Conservation (phyloP, 2,329 filamentous ascomycete species). For the Calonectria pseudoreteaudii region DNA sequence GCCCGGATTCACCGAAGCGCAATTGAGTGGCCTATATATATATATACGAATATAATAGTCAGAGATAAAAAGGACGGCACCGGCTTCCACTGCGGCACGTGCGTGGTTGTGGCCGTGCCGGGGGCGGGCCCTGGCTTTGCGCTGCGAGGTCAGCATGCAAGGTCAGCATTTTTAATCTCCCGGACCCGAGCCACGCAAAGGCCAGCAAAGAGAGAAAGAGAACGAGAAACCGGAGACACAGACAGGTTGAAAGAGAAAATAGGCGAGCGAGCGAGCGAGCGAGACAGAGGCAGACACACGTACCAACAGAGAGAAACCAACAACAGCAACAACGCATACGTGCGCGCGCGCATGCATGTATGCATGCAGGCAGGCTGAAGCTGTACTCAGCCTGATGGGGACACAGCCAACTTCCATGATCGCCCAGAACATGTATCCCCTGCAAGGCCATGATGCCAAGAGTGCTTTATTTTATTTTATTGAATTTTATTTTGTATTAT, state of each 20-base stretch:
- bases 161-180: constrained; percentile 9
- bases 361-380: neutral
- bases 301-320: neutral
- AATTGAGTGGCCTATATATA: neutral
- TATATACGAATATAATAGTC: neutral
- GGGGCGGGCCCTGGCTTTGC: neutral
- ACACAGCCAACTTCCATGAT: neutral
- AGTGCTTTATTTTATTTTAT: neutral
- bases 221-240: neutral
- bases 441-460: neutral
- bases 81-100: neutral
- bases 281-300: neutral
- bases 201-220: neutral
- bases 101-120: neutral
- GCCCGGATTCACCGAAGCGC: neutral
- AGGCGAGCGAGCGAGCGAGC: neutral
- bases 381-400: neutral
- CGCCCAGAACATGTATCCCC: neutral
- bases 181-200: neutral
- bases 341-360: neutral
- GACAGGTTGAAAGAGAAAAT: neutral
- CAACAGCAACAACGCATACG: neutral
- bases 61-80: neutral
- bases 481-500: neutral
- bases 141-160: constrained; percentile 3